phyloP scores from a whole-genome alignment of 1,284 basidiomycete species.

The Limonomyces culmigenus region DNA sequence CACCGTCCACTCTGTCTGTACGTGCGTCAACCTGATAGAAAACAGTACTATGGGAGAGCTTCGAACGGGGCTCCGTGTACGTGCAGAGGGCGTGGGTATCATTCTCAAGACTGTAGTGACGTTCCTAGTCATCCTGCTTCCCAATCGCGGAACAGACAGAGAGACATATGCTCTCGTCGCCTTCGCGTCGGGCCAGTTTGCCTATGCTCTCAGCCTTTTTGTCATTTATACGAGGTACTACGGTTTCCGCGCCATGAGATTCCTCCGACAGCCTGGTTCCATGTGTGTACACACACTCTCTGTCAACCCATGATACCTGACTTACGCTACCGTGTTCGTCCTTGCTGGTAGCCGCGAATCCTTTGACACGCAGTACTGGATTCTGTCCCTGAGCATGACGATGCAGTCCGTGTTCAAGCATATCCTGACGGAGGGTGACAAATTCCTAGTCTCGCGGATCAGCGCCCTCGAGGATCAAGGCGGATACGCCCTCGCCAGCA shows the following conservation, averaged over 20 bases:
- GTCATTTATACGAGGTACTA: constrained; percentile 10
- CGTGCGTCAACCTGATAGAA: constrained; percentile 7
- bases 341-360: constrained; percentile 6
- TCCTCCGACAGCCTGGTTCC: neutral
- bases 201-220: constrained; percentile 34
- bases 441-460: constrained; percentile 71
- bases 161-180: constrained; percentile 45
- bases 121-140: constrained; percentile 41
- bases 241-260: neutral
- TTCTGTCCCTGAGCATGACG: constrained; percentile 66
- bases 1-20: constrained; percentile 8
- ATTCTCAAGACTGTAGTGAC: constrained; percentile 59
- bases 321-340: neutral
- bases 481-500: constrained; percentile 86
- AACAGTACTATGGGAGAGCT: constrained; percentile 34
- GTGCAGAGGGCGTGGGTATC: constrained; percentile 72
- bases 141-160: constrained; percentile 11
- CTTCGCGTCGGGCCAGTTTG: constrained; percentile 69
- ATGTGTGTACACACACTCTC: neutral
- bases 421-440: constrained; percentile 90
- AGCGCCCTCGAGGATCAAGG: constrained; percentile 79
- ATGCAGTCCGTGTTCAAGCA: constrained; percentile 85
- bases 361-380: constrained; percentile 35
- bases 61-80: constrained; percentile 50
- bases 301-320: neutral